Percentiles rank a stretch among this genome's conserved stretches.
Conservation (phyloP, 1,139 yeast genomes). For the Yamadazyma pseudoaaseri region DNA sequence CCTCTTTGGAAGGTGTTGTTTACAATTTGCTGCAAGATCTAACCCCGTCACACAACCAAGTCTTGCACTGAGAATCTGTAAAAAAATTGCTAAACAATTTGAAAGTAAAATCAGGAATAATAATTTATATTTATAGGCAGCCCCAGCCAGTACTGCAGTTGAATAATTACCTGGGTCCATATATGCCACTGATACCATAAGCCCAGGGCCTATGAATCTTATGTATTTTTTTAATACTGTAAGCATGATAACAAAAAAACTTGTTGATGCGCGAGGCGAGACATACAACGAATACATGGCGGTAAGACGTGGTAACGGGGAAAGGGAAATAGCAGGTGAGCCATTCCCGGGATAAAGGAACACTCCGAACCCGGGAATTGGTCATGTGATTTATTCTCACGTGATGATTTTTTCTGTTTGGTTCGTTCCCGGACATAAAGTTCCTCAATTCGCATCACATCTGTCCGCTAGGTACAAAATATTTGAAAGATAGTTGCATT, state of each 20-base stretch:
- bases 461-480: not conserved
- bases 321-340: no score
- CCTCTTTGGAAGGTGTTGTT: constrained; percentile 65
- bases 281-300: no score
- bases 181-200: constrained; percentile 93
- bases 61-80: constrained; percentile 82
- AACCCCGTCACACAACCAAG: constrained; percentile 90
- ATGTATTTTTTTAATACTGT: constrained; percentile 47
- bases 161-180: constrained; percentile 98
- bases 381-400: not conserved
- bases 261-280: not conserved
- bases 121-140: constrained; percentile 79
- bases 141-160: constrained; percentile 92
- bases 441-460: not conserved
- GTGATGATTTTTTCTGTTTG: no score
- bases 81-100: constrained; percentile 80
- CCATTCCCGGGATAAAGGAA: no score
- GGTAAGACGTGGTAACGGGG: no score
- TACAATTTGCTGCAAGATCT: constrained; percentile 84
- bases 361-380: no score
- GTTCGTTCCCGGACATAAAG: not conserved
- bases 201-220: constrained; percentile 85
- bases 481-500: no score
- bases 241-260: constrained; percentile 1
- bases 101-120: constrained; percentile 78